Evolutionary conservation across 2,329 filamentous ascomycete species (phyloP), one percentile per base, ranked within the genome.

Genomic region (Colletotrichum camelliae): DNA sequence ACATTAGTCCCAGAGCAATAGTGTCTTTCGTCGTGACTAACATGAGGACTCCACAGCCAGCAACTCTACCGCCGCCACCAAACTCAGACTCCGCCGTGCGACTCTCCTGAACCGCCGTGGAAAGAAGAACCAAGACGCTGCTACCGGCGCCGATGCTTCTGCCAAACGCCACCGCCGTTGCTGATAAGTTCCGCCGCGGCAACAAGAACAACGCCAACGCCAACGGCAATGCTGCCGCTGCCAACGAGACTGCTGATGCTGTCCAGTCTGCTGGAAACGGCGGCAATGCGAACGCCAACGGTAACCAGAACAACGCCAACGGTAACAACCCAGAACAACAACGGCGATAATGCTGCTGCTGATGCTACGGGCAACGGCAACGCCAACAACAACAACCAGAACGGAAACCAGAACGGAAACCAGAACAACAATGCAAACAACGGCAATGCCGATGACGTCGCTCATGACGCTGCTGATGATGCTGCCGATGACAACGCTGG

Each of bases 261-360:
- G 65, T 12, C 13, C n/a, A 57, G 21, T n/a, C 24, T 16, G 64
- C 21, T 21, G 65, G 31, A 24, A 39, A 35, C 39, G 67, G 35
- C 18, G 52, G 52, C 24, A 61, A 58, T 18, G 67, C 21, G 7
- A 70, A 60, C 18, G 55, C 21, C 57, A 75, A 77, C 43, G 80
- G 80, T 18, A 57, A 31, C 27, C 43, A 18, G 24, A 83, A 89
- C 80, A 83, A 88, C 29, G 87, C 89, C 78, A 79, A 82, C 24
- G 65, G n/a, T 71, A 57, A 70, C 31, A 31, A 18, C 18, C 18
- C n/a, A 12, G 24, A 33, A 58, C 29, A 71, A 86, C 18, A 39
- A 29, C 29, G 87, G 88, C 79, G 79, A 82, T 21, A 89, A 89
- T 81, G 85, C 85, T 21, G 85, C 85, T n/a, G 21, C 18, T 27